Evolutionary conservation across 2,329 filamentous ascomycete genomes (phyloP).

Genomic region (Mycosphaerella arachidis): DNA sequence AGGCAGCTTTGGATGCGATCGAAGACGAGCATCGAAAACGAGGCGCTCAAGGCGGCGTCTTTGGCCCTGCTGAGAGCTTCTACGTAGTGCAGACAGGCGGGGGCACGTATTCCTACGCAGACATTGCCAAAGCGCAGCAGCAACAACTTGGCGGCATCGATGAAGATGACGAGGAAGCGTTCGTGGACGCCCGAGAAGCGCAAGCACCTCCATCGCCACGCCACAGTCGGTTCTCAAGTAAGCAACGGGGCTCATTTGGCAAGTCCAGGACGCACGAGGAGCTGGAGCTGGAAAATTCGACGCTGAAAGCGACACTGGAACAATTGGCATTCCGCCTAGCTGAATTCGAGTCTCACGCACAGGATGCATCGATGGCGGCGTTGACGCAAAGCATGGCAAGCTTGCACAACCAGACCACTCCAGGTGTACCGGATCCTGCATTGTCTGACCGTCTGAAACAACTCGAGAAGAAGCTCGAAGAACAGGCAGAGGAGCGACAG

Average conservation of each 20-base stretch:
- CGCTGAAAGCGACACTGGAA: conserved; percentile 78
- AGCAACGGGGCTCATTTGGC: conserved; percentile 36
- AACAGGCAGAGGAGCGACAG: conserved; percentile 56
- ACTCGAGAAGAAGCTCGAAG: conserved; percentile 62
- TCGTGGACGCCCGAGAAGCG: conserved; percentile 79
- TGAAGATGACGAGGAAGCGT: conserved; percentile 69
- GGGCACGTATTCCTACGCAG: conserved; percentile 88
- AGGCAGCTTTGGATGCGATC: conserved; percentile 75
- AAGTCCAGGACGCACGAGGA: conserved; percentile 74
- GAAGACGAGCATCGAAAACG: conserved; percentile 53
- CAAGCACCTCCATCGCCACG: conserved; percentile 42
- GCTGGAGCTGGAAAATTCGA: conserved; percentile 79
- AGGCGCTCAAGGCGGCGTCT: conserved; percentile 51
- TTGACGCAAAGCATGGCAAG: conserved; percentile 73
- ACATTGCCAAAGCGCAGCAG: conserved; percentile 54
- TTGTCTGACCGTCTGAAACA: conserved; percentile 35
- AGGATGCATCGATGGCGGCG: conserved; percentile 67
- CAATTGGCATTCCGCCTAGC: conserved; percentile 82
- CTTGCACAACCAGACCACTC: conserved; percentile 33
- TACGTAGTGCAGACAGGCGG: conserved; percentile 92
- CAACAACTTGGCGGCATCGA: conserved; percentile 37
- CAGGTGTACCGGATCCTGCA: conserved; percentile 52
- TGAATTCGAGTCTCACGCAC: conserved; percentile 87
- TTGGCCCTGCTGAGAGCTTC: conserved; percentile 64
- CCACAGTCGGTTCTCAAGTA: conserved; percentile 38